These are phyloP conservation scores for Alternaria brassicae DNA, from an alignment of 2,329 filamentous ascomycete species.

Conservation along the genomic window DNA sequence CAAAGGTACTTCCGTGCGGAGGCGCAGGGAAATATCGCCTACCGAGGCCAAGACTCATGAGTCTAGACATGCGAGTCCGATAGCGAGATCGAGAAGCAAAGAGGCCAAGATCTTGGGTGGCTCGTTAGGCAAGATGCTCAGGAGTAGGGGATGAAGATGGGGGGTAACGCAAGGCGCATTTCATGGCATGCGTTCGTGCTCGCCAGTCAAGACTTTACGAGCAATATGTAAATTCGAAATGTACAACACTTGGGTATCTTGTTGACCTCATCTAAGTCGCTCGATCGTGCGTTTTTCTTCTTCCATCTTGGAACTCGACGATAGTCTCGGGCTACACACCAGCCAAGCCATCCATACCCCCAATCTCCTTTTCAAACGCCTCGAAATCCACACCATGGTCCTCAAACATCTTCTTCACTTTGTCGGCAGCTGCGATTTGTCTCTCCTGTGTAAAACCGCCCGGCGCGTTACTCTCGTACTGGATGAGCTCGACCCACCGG, in stretches of 20 bases:
- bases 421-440: constrained; percentile 73
- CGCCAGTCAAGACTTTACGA: not conserved
- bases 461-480: constrained; percentile 81
- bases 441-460: constrained; percentile 79
- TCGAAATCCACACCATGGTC: constrained; percentile 83
- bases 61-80: constrained; percentile 21
- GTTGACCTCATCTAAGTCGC: not conserved
- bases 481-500: constrained; percentile 89
- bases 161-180: not conserved
- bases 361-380: constrained; percentile 74
- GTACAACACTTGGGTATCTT: not conserved
- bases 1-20: constrained; percentile 7
- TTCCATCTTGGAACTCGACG: not conserved
- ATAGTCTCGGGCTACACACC: not conserved
- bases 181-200: not conserved
- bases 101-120: constrained; percentile 8
- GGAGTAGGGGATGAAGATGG: constrained; percentile 16
- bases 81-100: constrained; percentile 14
- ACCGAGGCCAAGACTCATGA: constrained; percentile 14
- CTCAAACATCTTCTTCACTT: constrained; percentile 78
- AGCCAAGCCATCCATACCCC: constrained; percentile 59
- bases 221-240: not conserved
- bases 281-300: not conserved
- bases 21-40: constrained; percentile 19
- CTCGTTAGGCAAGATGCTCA: constrained; percentile 22